Conservation (phyloP, 2,329 filamentous ascomycete genomes). For the Akanthomyces lecanii region DNA sequence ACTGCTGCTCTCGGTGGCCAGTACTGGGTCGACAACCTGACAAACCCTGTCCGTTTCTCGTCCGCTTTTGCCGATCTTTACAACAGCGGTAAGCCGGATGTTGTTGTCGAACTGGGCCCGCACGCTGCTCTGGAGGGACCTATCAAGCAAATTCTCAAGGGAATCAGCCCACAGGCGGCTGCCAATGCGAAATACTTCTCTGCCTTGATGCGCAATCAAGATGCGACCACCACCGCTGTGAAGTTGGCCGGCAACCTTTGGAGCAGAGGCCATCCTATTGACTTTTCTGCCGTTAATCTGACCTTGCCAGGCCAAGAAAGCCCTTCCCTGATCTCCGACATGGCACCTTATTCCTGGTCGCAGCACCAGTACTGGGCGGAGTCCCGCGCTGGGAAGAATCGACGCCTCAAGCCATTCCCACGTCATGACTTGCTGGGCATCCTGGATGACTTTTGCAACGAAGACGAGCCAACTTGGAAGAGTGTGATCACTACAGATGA, state of each 20-base stretch:
- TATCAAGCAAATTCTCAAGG: slow-evolving; percentile 47
- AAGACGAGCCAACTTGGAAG: slow-evolving; percentile 45
- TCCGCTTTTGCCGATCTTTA: slow-evolving; percentile 30
- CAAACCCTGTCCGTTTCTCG: slow-evolving; percentile 41
- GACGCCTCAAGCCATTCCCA: slow-evolving; percentile 36
- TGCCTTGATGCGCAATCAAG: slow-evolving; percentile 48
- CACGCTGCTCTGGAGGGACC: slow-evolving; percentile 47
- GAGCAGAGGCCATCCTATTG: slow-evolving; percentile 39
- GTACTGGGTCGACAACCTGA: slow-evolving; percentile 45
- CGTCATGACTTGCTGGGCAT: slow-evolving; percentile 46
- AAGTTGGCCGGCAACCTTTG: slow-evolving; percentile 43
- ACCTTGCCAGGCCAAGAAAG: slow-evolving; percentile 16
- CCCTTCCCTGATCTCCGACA: slow-evolving; percentile 35
- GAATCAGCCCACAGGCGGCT: slow-evolving; percentile 36
- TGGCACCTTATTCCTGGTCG: slow-evolving; percentile 47
- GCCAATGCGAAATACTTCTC: slow-evolving; percentile 40
- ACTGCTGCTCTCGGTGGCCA: slow-evolving; percentile 32
- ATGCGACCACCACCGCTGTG: slow-evolving; percentile 42
- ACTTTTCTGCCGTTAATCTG: slow-evolving; percentile 46
- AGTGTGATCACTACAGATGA: slow-evolving; percentile 45
- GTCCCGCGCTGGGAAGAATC: slow-evolving; percentile 39
- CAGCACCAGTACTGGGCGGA: slow-evolving; percentile 46
- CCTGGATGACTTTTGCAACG: slow-evolving; percentile 40
- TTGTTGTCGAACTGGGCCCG: slow-evolving; percentile 45
- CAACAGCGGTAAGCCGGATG: slow-evolving; percentile 22